These are phyloP conservation scores for Berkeleyomyces rouxiae DNA, from an alignment of 2,329 filamentous ascomycete genomes.

Conservation along the genomic window DNA sequence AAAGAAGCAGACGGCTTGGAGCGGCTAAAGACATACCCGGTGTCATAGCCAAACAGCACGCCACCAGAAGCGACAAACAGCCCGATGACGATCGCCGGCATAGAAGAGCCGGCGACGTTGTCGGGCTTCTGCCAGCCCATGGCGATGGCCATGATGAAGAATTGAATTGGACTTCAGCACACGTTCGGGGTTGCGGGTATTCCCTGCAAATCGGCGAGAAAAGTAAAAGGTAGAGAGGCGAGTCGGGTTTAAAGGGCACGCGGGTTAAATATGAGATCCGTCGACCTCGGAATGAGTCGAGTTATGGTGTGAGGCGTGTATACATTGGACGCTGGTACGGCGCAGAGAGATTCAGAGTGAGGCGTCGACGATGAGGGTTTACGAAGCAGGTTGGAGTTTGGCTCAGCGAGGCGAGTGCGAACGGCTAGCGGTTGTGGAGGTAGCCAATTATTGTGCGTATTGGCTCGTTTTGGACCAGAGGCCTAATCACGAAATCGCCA, in stretches of 20 bases:
- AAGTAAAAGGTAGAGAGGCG: not conserved
- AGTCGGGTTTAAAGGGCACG: not conserved
- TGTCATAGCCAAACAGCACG: conserved; percentile 54
- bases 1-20: not conserved
- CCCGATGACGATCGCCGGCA: conserved; percentile 55
- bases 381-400: too few species aligned
- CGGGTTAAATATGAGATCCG: not conserved
- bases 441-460: not conserved
- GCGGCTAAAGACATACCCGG: conserved; percentile 37
- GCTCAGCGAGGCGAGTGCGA: too few species aligned
- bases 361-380: too few species aligned
- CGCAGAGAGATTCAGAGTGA: not conserved
- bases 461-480: not conserved
- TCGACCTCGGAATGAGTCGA: not conserved
- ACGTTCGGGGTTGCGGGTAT: conserved; percentile 1
- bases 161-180: conserved; percentile 33
- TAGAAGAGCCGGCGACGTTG: conserved; percentile 57
- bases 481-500: not conserved
- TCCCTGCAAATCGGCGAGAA: not conserved
- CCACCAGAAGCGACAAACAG: conserved; percentile 55
- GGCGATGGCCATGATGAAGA: conserved; percentile 44
- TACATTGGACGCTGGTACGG: not conserved
- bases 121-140: conserved; percentile 60
- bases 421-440: not conserved
- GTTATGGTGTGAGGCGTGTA: not conserved